phyloP scores from a whole-genome alignment of 2,329 filamentous ascomycete genomes.

The Diaporthe aspalathi region DNA sequence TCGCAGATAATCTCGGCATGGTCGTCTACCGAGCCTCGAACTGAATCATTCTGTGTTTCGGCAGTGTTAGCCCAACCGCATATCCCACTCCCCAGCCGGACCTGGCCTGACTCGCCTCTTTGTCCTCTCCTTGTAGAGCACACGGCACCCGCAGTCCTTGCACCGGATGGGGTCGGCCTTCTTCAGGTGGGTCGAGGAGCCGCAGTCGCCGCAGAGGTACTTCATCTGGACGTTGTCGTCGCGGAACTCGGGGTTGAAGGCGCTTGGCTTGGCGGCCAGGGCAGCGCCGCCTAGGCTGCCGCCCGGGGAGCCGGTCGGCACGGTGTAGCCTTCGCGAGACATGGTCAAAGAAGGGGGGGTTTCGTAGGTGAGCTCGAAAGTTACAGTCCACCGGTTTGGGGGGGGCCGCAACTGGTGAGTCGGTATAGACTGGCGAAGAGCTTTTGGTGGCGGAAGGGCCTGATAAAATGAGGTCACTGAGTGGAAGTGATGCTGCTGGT shows the following conservation, averaged over 20 bases:
- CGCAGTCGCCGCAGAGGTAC: constrained; percentile 88
- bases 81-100: not conserved
- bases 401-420: no score
- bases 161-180: constrained; percentile 85
- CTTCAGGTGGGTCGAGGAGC: constrained; percentile 78
- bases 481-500: not conserved
- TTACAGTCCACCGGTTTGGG: not conserved
- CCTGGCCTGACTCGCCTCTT: constrained; percentile 77
- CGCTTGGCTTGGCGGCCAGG: constrained; percentile 50
- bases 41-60: constrained; percentile 84
- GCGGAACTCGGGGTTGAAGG: constrained; percentile 54
- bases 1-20: not conserved
- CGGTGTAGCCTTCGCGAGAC: constrained; percentile 83
- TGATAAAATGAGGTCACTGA: not conserved
- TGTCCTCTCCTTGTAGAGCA: constrained; percentile 97
- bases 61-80: constrained; percentile 42
- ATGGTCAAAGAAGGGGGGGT: constrained; percentile 50
- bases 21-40: constrained; percentile 87
- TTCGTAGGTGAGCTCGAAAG: not conserved
- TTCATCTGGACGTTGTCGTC: constrained; percentile 69
- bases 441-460: no score
- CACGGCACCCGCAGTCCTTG: constrained; percentile 92
- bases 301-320: constrained; percentile 66
- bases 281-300: constrained; percentile 52
- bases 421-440: rapidly evolving